These are phyloP conservation scores for Cyberlindnera mrakii DNA, from an alignment of 805 yeast genomes.

Conservation along the genomic window DNA sequence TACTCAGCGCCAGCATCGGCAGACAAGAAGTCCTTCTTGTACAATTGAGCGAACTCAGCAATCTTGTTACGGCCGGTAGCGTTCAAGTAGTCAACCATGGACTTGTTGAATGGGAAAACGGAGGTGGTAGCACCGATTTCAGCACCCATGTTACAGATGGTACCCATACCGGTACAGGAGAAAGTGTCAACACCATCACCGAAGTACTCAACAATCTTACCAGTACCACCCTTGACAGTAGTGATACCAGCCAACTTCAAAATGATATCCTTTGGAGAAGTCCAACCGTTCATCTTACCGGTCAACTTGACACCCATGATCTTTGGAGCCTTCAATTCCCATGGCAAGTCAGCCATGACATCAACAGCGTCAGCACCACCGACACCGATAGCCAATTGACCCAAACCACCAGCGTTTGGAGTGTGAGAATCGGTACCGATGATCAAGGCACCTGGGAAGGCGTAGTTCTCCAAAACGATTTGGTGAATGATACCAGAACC, in stretches of 20 bases:
- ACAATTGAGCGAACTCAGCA: constrained; percentile 71
- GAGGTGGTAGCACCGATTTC: constrained; percentile 99
- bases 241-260: constrained; percentile 88
- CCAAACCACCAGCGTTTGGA: constrained; percentile 98
- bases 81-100: constrained; percentile 78
- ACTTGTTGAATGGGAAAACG: constrained; percentile 91
- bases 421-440: constrained; percentile 98
- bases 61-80: constrained; percentile 85
- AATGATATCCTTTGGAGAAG: constrained; percentile 95
- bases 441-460: constrained; percentile 95
- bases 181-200: constrained; percentile 92
- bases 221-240: constrained; percentile 98
- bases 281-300: constrained; percentile 90
- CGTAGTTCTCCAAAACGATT: constrained; percentile 92
- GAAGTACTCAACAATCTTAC: constrained; percentile 91
- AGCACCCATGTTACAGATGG: constrained; percentile 99
- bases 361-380: constrained; percentile 99
- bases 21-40: constrained; percentile 57
- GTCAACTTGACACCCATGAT: constrained; percentile 91
- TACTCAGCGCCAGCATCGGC: constrained; percentile 94
- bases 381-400: constrained; percentile 96
- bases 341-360: constrained; percentile 87
- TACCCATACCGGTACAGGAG: constrained; percentile 98
- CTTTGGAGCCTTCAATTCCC: constrained; percentile 98
- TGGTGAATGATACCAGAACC: constrained; percentile 99